phyloP scores from a whole-genome alignment of 1,284 basidiomycete genomes.

The Schizopora paradoxa region DNA sequence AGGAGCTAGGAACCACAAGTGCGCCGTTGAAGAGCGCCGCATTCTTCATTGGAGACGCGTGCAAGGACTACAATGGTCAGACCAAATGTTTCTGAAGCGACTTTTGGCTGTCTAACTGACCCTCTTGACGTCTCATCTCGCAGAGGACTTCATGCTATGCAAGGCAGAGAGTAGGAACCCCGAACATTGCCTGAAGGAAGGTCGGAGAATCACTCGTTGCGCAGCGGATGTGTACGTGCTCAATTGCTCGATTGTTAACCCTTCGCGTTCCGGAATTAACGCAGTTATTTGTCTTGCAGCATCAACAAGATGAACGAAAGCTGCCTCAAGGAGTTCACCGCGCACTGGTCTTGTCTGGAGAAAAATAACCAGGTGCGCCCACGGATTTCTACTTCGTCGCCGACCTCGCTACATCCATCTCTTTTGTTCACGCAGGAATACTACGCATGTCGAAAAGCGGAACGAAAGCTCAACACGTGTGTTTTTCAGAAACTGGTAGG shows the following conservation, averaged over 20 bases:
- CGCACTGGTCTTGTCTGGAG: constrained; percentile 95
- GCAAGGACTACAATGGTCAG: constrained; percentile 95
- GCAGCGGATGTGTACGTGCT: constrained; percentile 84
- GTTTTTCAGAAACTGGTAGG: constrained; percentile 94
- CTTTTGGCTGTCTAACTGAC: neutral
- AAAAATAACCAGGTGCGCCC: constrained; percentile 84
- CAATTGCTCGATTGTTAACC: neutral
- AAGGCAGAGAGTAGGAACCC: constrained; percentile 90
- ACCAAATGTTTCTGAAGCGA: neutral
- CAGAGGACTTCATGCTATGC: constrained; percentile 99
- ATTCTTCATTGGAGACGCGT: constrained; percentile 95
- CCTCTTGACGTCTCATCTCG: constrained; percentile 11
- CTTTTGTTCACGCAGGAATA: constrained; percentile 60
- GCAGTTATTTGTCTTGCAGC: constrained; percentile 37
- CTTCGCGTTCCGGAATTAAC: neutral
- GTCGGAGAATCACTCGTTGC: constrained; percentile 93
- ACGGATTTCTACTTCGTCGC: constrained; percentile 1
- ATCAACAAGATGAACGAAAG: constrained; percentile 92
- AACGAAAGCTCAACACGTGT: constrained; percentile 88
- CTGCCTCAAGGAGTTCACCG: constrained; percentile 85
- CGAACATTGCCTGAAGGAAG: constrained; percentile 93
- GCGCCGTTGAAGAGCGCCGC: constrained; percentile 95
- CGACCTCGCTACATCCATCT: constrained; percentile 5
- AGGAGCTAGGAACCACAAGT: constrained; percentile 88
- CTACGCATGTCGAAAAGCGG: constrained; percentile 85